Evolutionary conservation across 768 basidiomycete species (phyloP).

Genomic region (Mycena galopus): DNA sequence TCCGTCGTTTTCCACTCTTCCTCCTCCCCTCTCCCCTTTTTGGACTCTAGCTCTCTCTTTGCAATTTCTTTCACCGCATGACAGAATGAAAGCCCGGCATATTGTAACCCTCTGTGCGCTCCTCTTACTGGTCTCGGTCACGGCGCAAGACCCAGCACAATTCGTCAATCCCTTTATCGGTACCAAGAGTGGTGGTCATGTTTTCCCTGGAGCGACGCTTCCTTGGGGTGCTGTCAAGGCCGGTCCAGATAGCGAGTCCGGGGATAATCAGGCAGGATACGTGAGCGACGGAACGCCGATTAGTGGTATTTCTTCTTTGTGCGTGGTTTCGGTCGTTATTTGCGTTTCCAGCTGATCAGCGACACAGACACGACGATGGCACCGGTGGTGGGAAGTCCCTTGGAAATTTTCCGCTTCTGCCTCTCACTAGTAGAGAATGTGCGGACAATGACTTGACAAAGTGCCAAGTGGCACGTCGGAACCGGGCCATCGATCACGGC

Average conservation of each 20-base stretch:
- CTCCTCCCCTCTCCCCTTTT: background rate
- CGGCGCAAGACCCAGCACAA: conserved; percentile 25
- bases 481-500: conserved; percentile 23
- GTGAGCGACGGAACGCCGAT: conserved; percentile 31
- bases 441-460: conserved; percentile 20
- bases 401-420: conserved; percentile 33
- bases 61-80: background rate
- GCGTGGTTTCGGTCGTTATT: background rate
- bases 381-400: conserved; percentile 23
- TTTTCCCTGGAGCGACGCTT: conserved; percentile 54
- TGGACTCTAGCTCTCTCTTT: background rate
- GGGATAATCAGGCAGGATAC: conserved; percentile 33
- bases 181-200: conserved; percentile 57
- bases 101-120: conserved; percentile 6
- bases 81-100: conserved; percentile 9
- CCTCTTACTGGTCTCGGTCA: background rate
- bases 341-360: background rate
- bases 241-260: conserved; percentile 49
- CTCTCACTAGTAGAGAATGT: conserved; percentile 24
- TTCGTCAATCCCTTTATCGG: conserved; percentile 56
- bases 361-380: conserved; percentile 29
- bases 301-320: conserved; percentile 29
- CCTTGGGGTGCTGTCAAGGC: conserved; percentile 59
- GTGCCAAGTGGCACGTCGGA: conserved; percentile 2
- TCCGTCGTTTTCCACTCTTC: background rate